A percentile compares a stretch with the other conserved stretches of the same genome.
Conservation (phyloP, 2,329 filamentous ascomycete species). For the Neodidymelliopsis sp. region DNA sequence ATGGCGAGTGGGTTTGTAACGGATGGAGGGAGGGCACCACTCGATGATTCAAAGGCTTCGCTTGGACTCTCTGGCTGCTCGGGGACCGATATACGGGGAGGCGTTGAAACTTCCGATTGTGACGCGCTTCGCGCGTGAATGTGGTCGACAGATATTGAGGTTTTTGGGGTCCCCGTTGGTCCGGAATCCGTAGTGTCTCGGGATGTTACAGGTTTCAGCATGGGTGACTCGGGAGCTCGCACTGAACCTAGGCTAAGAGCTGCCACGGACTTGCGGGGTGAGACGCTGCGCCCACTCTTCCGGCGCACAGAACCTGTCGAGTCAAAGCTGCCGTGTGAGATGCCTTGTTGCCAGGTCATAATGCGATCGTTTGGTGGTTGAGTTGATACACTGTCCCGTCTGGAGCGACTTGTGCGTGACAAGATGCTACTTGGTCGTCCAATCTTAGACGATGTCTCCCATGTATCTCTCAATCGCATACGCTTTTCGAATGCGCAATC, state of each 20-base stretch:
- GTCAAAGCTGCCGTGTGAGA: conserved; percentile 62
- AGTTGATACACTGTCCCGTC: conserved; percentile 55
- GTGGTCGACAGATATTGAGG: conserved; percentile 28
- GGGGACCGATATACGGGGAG: neutral
- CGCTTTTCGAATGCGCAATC: conserved; percentile 89
- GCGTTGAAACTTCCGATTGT: conserved; percentile 11
- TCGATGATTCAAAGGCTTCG: neutral
- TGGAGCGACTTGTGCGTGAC: conserved; percentile 60
- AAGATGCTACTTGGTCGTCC: conserved; percentile 61
- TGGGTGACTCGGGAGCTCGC: conserved; percentile 28
- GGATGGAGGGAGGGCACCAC: conserved; percentile 6
- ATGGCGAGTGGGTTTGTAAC: conserved; percentile 56
- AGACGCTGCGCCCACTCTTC: conserved; percentile 53
- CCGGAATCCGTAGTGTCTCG: conserved; percentile 24
- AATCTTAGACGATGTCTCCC: conserved; percentile 73
- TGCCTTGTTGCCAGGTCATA: conserved; percentile 82
- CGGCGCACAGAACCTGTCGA: conserved; percentile 32
- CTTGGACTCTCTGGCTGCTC: too few species aligned
- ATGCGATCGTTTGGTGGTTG: conserved; percentile 76
- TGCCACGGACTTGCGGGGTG: conserved; percentile 56
- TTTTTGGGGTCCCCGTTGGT: conserved; percentile 27
- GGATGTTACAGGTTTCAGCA: conserved; percentile 20
- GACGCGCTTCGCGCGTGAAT: conserved; percentile 21
- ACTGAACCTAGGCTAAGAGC: conserved; percentile 25
- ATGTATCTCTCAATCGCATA: conserved; percentile 66